Base-by-base conservation (phyloP, 2,329 filamentous ascomycete genomes). In the Neonectria ditissima region DNA sequence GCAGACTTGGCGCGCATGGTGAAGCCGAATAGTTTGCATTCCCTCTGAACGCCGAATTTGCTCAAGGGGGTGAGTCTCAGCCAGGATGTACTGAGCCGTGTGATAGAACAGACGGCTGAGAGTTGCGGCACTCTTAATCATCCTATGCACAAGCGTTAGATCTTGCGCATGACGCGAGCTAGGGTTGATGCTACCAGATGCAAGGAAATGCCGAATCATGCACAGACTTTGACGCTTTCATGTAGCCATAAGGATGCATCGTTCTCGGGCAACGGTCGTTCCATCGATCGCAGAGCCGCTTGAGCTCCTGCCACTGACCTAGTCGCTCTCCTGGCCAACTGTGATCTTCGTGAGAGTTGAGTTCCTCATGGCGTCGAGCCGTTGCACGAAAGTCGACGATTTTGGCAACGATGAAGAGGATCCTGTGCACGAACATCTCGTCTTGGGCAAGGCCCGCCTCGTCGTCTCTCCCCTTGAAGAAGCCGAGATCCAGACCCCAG, bases 41-140 rank as follows among this genome's bases (percentile, higher is more conserved):
- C 93, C 90, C 4, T 87, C 82, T 2, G 84, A 83, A 18, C 82
- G 82, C 39, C 87, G 84, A 8, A 85, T 81, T 11, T 86, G 82
- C 39, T 89, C 84, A 55, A 91, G 77, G 0, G 94, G 94, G 75
- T 97, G 91, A 22, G 90, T 90, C 69, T 95, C 92, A 4, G 92
- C 88, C 5, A 97, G 85, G 34, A 97, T 81, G 67, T 92, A 91
- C 80, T 95, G 91, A 22, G 92, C 90, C 0, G 92, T 96, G 75
- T 97, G 94, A 75, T 97, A 97, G 76, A 97, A 94, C 9, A 97
- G 83, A 50, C 93, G 88, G 4, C 92, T 93, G 26, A 97, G 87
- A 32, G 96, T 90, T 3, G 93, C 92, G 4, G 92, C 87, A 60
- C 92, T 87, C 78, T 96, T 96, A 72, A 95, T 89, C 55, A 97